Base-by-base conservation (phyloP, 257 asterid species). In the Euphrasia confusa region DNA sequence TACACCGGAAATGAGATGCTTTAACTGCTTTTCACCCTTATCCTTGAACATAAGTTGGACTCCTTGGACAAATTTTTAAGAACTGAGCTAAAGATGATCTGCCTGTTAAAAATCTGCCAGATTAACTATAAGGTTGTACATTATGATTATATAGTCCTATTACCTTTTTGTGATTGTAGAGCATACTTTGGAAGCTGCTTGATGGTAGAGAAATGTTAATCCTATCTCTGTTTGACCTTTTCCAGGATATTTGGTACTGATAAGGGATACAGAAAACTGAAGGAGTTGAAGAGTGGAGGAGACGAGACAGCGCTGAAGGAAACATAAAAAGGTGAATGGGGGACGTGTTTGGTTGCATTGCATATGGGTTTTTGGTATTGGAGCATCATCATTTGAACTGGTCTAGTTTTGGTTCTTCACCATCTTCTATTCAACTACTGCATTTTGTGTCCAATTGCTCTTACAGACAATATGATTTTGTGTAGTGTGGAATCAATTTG, bases 211-310 rank as follows among this genome's bases (percentile, higher is more conserved):
- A 8, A 11, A n/a, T 44, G n/a, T 44, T 10, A n/a, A 44, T 44
- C 10, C 50, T 44, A 59, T 68, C 61, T 18, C 27, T 4, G 50
- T 48, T 48, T 5, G 40, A 47, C 28, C 8, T 7, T n/a, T 67
- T 68, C 30, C 71, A 92, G 98, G 95, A 77, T 92, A 77, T 92
- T 88, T 58, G 95, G 97, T 47, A 89, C 97, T 2, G 98, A 92
- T 68, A 74, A 76, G 67, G 97, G 98, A 54, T 92, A 84, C 69
- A 77, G 97, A 77, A 92, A 84, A 79, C 72, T 89, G 84, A 86
- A 83, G 79, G 95, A 72, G 49, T 79, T 89, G 68, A 83, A 85
- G 84, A 72, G 79, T 15, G 72, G 54, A 37, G 84, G 77, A 73
- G 78, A 72, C 12, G 91, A 73, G 66, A 66, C 70, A 0, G 64